Percentiles rank a stretch among this genome's conserved stretches.
Evolutionary conservation across 192 early-diverging fungal genomes (phyloP).

Genomic region (Backusella tuberculispora): DNA sequence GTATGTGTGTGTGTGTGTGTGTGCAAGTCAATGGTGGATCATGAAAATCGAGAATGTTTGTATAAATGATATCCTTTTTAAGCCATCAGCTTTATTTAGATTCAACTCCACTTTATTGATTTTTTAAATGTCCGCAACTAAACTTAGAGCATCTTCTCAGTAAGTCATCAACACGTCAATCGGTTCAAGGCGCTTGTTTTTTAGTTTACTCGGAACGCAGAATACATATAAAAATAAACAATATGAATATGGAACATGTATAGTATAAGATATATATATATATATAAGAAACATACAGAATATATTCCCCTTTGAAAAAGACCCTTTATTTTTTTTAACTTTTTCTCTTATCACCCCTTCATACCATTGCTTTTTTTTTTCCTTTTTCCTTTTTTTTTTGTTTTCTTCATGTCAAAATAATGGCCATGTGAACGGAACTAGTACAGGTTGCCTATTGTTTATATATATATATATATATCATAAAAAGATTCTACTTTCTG

Average conservation of each 20-base stretch:
- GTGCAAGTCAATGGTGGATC: slow-evolving; percentile 18
- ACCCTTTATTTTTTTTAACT: not conserved
- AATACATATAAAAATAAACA: no score
- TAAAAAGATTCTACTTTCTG: slow-evolving; percentile 3
- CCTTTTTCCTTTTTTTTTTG: not conserved
- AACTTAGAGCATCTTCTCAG: not conserved
- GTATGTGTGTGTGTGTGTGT: not conserved
- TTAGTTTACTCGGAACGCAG: not conserved
- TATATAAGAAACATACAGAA: not conserved
- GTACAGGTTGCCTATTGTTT: not conserved
- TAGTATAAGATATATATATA: not conserved
- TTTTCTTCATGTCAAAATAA: slow-evolving; percentile 10
- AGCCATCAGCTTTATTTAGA: slow-evolving; percentile 14
- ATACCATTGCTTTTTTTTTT: not conserved
- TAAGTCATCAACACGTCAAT: slow-evolving; percentile 1
- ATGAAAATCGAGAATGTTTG: slow-evolving; percentile 26
- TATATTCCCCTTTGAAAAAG: not conserved
- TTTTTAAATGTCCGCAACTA: not conserved
- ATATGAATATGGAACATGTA: not conserved
- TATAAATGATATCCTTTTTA: slow-evolving; percentile 14
- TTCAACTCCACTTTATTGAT: slow-evolving; percentile 14
- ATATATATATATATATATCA: not conserved
- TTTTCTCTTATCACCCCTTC: slow-evolving; percentile 12
- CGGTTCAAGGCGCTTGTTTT: not conserved
- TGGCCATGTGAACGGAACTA: not conserved